phyloP scores from a whole-genome alignment of 495 filamentous ascomycete species.

The Aspergillus heteromorphus region DNA sequence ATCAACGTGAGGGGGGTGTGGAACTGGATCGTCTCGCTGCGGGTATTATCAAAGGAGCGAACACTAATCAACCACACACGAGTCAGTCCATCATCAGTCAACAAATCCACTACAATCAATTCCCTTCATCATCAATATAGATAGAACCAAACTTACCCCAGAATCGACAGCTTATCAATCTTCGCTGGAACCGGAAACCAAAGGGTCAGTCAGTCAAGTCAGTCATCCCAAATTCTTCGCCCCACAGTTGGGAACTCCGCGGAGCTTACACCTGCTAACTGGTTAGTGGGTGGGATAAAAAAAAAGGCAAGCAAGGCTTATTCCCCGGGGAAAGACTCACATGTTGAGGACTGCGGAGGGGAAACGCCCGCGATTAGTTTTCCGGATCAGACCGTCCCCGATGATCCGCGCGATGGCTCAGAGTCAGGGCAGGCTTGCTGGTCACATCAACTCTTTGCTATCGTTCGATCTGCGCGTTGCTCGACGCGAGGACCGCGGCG shows the following conservation, averaged over 20 bases:
- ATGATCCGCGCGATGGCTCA: not conserved
- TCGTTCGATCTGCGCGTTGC: conserved; percentile 3
- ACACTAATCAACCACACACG: conserved; percentile 46
- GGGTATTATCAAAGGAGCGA: conserved; percentile 80
- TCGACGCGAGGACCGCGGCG: conserved; percentile 9
- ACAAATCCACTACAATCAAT: not conserved
- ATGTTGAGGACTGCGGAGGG: not conserved
- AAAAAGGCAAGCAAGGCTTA: not conserved
- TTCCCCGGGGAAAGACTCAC: not conserved
- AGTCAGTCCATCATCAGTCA: not conserved
- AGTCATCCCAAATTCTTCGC: not conserved
- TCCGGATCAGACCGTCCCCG: not conserved
- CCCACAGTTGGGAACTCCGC: not conserved
- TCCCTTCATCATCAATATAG: not conserved
- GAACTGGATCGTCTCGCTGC: conserved; percentile 80
- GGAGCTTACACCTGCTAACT: conserved; percentile 17
- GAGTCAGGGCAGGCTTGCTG: not conserved
- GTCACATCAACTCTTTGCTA: too few species aligned
- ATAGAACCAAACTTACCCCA: conserved; percentile 49
- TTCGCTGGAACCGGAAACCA: conserved; percentile 41
- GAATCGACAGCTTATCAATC: conserved; percentile 84
- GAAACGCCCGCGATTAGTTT: not conserved
- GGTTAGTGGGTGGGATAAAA: not conserved
- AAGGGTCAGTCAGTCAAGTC: conserved; percentile 8
- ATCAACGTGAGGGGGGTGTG: conserved; percentile 88